phyloP scores from a whole-genome alignment of 176 grass and related monocot genomes.

The Oryza coarctata region DNA sequence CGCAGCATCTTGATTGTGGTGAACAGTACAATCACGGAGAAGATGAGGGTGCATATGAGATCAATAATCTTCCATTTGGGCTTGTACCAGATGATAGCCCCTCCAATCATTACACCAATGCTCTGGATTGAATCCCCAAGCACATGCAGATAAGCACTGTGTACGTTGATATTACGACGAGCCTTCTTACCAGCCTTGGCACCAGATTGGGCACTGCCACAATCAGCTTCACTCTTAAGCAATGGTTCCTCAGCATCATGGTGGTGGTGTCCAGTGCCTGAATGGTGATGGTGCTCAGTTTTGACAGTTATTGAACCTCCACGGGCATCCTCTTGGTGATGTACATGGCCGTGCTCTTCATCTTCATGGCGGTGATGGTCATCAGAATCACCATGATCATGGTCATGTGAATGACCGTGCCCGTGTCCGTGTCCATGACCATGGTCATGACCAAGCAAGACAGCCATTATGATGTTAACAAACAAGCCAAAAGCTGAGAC shows the following conservation, averaged over 20 bases:
- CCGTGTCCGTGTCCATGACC: conserved; percentile 67
- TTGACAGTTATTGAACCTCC: conserved; percentile 43
- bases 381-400: conserved; percentile 37
- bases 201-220: conserved; percentile 32
- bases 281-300: conserved; percentile 54
- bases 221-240: conserved; percentile 47
- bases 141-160: conserved; percentile 92
- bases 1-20: conserved; percentile 88
- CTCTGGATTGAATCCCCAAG: conserved; percentile 94
- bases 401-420: conserved; percentile 51
- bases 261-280: conserved; percentile 28
- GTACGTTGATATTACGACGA: conserved; percentile 88
- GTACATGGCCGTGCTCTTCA: conserved; percentile 46
- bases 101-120: conserved; percentile 90
- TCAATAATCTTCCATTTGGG: conserved; percentile 99
- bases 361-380: conserved; percentile 44
- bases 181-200: conserved; percentile 47
- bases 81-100: conserved; percentile 99
- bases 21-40: conserved; percentile 81
- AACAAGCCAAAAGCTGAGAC: conserved; percentile 92
- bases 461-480: conserved; percentile 94
- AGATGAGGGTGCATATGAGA: conserved; percentile 94
- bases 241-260: conserved; percentile 63
- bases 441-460: conserved; percentile 94
- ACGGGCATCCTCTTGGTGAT: conserved; percentile 36